Evolutionary conservation across 495 filamentous ascomycete species (phyloP), one percentile per base, ranked within the genome.

Genomic region (Neurospora hispaniola): DNA sequence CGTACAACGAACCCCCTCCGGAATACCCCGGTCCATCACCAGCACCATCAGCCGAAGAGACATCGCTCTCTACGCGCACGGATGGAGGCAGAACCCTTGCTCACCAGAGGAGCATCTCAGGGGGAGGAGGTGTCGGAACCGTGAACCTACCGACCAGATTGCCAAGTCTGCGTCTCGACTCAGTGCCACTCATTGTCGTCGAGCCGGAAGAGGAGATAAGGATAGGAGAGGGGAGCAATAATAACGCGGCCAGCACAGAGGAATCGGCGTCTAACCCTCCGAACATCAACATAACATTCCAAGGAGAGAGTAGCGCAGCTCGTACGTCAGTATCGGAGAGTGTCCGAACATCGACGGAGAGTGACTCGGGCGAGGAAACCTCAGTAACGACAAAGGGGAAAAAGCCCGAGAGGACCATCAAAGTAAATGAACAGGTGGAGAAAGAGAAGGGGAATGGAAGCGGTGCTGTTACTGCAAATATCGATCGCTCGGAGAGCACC

Each of bases 1-100:
- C 79, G 14, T 80, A 81, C 71, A 69, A 72, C 39, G 86, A 84
- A 31, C 84, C 86, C 18, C 86, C 86, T 35, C 86, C 86, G 20
- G 80, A 82, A 39, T 88, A 88, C 74, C 79, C 82, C 2, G 82
- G 83, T 16, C 82, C 81, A 12, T 66, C 54, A 35, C 54, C 54
- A 66, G 54, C 54, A 31, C 54, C 27, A 10, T 66, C 35, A 38
- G 54, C 54, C 54, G 27, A 66, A 66, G 54, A 66, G 54, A 66
- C 54, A 1, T 38, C 27, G 54, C 18, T 27, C 31, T 35, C 54
- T 31, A 9, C 54, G 27, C 27, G 54, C 27, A 18, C 12, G 8
- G 54, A 66, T 66, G 14, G 54, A 66, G 54, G 54, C 54, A 35
- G 54, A 27, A 66, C 54, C 6, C 54, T 66, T 18, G 54, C 54